Percentiles rank a stretch among this genome's conserved stretches.
Evolutionary conservation across 352 stramenopile genomes (phyloP).

Genomic region (Globisporangium ultimum): DNA sequence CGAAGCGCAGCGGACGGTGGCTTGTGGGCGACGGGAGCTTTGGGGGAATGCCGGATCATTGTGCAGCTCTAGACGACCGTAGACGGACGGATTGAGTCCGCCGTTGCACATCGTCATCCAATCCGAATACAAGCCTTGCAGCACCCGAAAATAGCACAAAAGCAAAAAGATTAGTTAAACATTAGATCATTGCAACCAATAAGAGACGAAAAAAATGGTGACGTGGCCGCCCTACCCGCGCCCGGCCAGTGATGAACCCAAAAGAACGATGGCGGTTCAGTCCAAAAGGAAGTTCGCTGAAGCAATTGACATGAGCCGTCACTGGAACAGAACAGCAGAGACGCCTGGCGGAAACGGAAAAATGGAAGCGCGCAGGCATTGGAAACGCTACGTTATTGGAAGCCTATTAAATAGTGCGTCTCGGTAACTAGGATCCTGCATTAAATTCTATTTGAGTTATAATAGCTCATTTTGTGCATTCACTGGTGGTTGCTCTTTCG

Average conservation of each 20-base stretch:
- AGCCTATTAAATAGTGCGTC: no score
- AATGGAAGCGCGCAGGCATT: no score
- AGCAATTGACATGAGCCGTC: background rate
- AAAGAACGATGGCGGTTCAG: background rate
- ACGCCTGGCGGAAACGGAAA: no score
- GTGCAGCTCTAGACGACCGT: background rate
- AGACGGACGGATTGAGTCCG: background rate
- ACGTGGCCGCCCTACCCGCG: background rate
- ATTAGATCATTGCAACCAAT: background rate
- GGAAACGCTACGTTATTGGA: no score
- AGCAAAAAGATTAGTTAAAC: background rate
- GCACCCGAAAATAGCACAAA: background rate
- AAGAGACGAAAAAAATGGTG: background rate
- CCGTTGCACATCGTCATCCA: background rate
- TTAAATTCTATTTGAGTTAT: no score
- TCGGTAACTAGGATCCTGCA: no score
- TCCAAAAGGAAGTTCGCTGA: background rate
- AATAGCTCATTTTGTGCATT: no score
- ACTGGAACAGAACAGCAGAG: background rate
- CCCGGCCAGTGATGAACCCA: background rate
- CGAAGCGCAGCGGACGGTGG: background rate
- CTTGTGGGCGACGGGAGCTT: conserved; percentile 2
- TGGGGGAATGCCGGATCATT: conserved; percentile 2
- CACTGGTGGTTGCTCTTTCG: no score
- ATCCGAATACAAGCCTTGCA: background rate